Evolutionary conservation across 2,329 filamentous ascomycete genomes (phyloP).

Genomic region (Didymella lethalis): DNA sequence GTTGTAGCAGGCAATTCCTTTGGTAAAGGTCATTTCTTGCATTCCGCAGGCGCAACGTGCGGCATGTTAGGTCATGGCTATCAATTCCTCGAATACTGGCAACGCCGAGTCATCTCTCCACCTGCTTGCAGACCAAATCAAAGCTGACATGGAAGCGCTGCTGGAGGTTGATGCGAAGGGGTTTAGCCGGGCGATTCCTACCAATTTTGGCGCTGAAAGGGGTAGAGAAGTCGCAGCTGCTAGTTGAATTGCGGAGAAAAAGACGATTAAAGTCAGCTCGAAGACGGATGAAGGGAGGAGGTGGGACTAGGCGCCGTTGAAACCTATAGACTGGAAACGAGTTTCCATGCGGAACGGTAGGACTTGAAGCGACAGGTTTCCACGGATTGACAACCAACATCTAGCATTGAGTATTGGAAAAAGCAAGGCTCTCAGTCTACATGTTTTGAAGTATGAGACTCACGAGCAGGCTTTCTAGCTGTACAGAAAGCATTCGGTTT

Average conservation of each 20-base stretch:
- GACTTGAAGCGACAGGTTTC: slow-evolving; percentile 24
- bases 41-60: slow-evolving; percentile 28
- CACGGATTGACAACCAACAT: slow-evolving; percentile 19
- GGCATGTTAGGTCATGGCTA: slow-evolving; percentile 30
- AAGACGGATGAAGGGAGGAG: slow-evolving; percentile 17
- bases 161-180: slow-evolving; percentile 31
- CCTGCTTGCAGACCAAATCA: slow-evolving; percentile 28
- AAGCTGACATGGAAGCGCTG: slow-evolving; percentile 24
- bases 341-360: slow-evolving; percentile 26
- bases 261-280: slow-evolving; percentile 15
- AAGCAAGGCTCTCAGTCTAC: background rate
- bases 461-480: too few species aligned
- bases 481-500: too few species aligned
- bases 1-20: slow-evolving; percentile 29
- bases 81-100: slow-evolving; percentile 27
- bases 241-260: slow-evolving; percentile 24
- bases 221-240: slow-evolving; percentile 24
- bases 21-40: slow-evolving; percentile 28
- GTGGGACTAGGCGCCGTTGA: slow-evolving; percentile 23
- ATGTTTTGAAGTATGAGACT: too few species aligned
- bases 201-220: slow-evolving; percentile 28
- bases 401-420: slow-evolving; percentile 4
- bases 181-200: slow-evolving; percentile 29
- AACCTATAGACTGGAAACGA: slow-evolving; percentile 30
- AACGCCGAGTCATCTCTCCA: slow-evolving; percentile 24